phyloP scores from a whole-genome alignment of 2,329 filamentous ascomycete species.

The Fusarium subglutinans region DNA sequence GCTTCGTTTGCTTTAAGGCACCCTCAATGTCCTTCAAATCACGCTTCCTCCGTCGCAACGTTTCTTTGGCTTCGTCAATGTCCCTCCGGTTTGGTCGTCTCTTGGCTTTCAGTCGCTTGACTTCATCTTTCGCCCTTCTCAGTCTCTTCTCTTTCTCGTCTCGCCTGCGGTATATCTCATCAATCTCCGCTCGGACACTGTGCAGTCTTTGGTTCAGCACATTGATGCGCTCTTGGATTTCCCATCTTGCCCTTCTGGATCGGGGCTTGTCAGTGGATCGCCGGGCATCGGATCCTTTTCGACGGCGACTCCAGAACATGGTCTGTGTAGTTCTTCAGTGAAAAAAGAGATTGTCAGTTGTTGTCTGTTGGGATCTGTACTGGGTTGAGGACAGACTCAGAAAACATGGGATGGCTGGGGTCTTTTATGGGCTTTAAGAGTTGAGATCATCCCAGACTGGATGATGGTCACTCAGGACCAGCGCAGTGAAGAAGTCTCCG shows the following conservation, averaged over 20 bases:
- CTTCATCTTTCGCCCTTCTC: neutral
- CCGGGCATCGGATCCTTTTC: neutral
- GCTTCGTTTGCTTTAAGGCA: neutral
- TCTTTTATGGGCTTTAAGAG: neutral
- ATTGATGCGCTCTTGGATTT: neutral
- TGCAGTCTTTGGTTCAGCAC: neutral
- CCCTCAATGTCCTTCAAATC: neutral
- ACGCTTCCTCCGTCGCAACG: neutral
- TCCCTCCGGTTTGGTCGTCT: neutral
- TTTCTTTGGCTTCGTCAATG: rapidly evolving
- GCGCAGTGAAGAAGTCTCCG: neutral
- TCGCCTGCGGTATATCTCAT: neutral
- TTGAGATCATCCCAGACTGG: neutral
- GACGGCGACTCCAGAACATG: neutral
- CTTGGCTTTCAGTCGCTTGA: neutral
- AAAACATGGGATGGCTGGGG: neutral
- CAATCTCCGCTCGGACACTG: neutral
- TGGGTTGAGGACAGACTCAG: neutral
- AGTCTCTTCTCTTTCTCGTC: neutral
- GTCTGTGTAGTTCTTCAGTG: rapidly evolving
- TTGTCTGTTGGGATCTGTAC: neutral
- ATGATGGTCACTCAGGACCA: no score
- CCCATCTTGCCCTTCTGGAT: neutral
- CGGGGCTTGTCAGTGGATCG: neutral
- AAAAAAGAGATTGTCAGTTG: rapidly evolving